Evolutionary conservation across 257 asterid genomes (phyloP), one percentile per base, ranked within the genome.

Genomic region (Coffea canephora): DNA sequence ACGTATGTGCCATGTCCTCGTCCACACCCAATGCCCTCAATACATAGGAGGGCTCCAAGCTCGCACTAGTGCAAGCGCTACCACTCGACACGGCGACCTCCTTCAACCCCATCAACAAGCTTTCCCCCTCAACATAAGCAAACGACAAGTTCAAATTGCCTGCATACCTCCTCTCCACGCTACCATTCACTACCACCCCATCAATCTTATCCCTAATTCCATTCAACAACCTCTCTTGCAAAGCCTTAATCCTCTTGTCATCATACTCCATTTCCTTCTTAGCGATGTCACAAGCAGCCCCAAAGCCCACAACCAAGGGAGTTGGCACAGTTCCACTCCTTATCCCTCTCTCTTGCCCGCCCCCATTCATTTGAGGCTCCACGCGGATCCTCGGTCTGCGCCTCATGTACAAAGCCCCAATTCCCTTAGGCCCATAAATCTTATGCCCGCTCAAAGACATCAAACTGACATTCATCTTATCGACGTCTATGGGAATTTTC

Each of bases 11-110:
- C 99, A 96, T 96, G 71, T 96, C 99, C 80, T 96, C 99, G 11
- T 94, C 99, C 31, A 96, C 98, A 23, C 99, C 99, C 87, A 96
- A 85, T 0, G 99, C 98, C 87, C 98, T 96, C 88, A 96, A 82
- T 39, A 96, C 99, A 52, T 96, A 96, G 0, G 99, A 96, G 0
- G 99, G 99, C 90, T 96, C 99, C 91, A 94, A 89, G 82, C 98
- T 96, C 3, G 99, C 97, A 75, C 98, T 96, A 0, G 98, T 96
- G 80, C 99, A 96, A 0, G 99, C 99, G 76, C 99, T 92, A 27
- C 99, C 99, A 82, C 99, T 96, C 0, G 99, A 96, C 45, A 94
- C 98, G 1, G 98, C 99, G 74, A 91, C 99, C 84, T 94, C 98
- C 89, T 96, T 96, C 85, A 96, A 80, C 81, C 99, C 98, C 99